Evolutionary conservation across 2,329 filamentous ascomycete genomes (phyloP).

Genomic region (Arthrobotrys sphaeroides): DNA sequence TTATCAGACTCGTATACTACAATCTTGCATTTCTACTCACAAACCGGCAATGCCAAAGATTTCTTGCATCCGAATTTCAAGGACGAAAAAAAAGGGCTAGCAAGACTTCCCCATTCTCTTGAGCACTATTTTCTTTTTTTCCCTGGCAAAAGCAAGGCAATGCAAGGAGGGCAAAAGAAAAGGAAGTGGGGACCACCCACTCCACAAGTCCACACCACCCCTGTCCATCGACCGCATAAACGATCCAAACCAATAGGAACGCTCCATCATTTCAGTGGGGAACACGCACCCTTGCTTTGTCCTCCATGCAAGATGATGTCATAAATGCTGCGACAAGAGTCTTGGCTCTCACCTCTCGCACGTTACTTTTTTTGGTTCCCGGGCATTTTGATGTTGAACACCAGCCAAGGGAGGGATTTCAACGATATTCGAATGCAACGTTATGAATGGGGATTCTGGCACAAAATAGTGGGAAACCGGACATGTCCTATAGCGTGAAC

Average conservation of each 20-base stretch:
- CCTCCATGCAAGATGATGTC: slow-evolving; percentile 27
- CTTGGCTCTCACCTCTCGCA: slow-evolving; percentile 26
- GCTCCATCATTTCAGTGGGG: slow-evolving; percentile 3
- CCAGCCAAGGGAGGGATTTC: slow-evolving; percentile 8
- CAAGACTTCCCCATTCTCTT: neutral
- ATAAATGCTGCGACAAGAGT: neutral
- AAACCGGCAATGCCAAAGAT: no score
- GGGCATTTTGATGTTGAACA: neutral
- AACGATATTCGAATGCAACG: slow-evolving; percentile 1
- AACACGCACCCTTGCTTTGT: slow-evolving; percentile 8
- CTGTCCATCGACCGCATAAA: slow-evolving; percentile 35
- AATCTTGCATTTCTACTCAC: slow-evolving; percentile 37
- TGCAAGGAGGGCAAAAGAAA: slow-evolving; percentile 4
- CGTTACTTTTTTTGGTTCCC: slow-evolving; percentile 19
- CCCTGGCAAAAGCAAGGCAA: slow-evolving; percentile 25
- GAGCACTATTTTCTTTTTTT: slow-evolving; percentile 12
- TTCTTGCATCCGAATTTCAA: neutral
- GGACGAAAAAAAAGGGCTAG: neutral
- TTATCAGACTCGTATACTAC: slow-evolving; percentile 38
- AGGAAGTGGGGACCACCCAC: slow-evolving; percentile 12
- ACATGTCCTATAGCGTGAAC: neutral
- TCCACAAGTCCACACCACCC: slow-evolving; percentile 13
- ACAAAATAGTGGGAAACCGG: neutral
- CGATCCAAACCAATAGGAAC: slow-evolving; percentile 46
- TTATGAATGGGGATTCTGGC: neutral